Evolutionary conservation across 2,329 filamentous ascomycete species (phyloP), one percentile per base, ranked within the genome.

Genomic region (Scolecobasidium constrictum): DNA sequence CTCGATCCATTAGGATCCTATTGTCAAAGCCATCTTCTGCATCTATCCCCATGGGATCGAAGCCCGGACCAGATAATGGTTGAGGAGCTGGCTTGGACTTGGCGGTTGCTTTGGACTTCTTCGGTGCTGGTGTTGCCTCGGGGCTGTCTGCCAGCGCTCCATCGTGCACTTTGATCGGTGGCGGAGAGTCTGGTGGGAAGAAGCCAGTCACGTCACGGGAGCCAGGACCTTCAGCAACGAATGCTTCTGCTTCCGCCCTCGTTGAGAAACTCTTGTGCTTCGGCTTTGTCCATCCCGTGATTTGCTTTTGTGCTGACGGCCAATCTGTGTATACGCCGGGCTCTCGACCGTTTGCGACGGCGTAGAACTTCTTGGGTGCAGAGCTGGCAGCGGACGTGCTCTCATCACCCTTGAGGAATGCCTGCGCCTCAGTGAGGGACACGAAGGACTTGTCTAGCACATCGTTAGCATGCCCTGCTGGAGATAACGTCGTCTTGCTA

Each of bases 391-490:
- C 52, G 33, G 65, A 58, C 37, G 23, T 17, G 40, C 21, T 34
- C n/a, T 40, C 36, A 12, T 40, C 18, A 15, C n/a, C 15, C 19
- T 84, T 83, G 19, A 86, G 69, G 56, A 85, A 95, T 2, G 76
- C 77, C 53, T 83, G 74, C n/a, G 90, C 90, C 46, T 94, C 86
- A 48, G 79, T 73, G 46, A 72, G 67, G 1, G 73, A 77, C 7
- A 71, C 64, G 56, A 94, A 95, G 1, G 83, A 86, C 65, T 92
- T 90, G 68, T 83, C 86, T 92, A 47, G 19, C 2, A n/a, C n/a
- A n/a, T n/a, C n/a, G n/a, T n/a, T n/a, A 22, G 23, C 7, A 23
- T 15, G 17, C 7, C n/a, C 23, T 4, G 15, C 16, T 12, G 17
- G n/a, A n/a, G n/a, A n/a, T n/a, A n/a, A n/a, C 11, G 37, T 40